These are phyloP conservation scores for Metarhizium brunneum DNA, from an alignment of 2,329 filamentous ascomycete genomes.

Conservation along the genomic window DNA sequence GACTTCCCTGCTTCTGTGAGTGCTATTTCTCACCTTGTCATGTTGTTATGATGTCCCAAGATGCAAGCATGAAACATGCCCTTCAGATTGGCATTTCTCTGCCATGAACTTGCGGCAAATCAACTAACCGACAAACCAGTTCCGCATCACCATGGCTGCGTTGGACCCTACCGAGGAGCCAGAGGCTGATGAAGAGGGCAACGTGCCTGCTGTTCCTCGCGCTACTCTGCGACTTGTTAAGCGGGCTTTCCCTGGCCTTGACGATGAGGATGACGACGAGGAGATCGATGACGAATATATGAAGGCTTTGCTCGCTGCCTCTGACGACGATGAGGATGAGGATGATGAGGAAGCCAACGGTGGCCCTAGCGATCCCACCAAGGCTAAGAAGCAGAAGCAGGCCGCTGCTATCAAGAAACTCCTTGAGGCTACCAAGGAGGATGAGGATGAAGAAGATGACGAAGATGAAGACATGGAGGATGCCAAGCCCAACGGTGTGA, in stretches of 20 bases:
- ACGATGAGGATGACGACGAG: constrained; percentile 45
- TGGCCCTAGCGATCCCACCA: constrained; percentile 83
- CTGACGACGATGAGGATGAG: constrained; percentile 43
- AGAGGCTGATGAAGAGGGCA: constrained; percentile 53
- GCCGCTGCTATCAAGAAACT: constrained; percentile 71
- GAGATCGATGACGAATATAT: constrained; percentile 61
- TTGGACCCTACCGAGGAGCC: constrained; percentile 79
- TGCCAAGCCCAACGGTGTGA: constrained; percentile 49
- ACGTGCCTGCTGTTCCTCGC: constrained; percentile 55
- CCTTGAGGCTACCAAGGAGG: constrained; percentile 54
- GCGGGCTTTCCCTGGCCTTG: constrained; percentile 49
- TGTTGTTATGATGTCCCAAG: neutral
- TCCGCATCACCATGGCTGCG: constrained; percentile 97
- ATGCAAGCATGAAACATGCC: neutral
- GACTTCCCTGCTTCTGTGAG: constrained; percentile 79
- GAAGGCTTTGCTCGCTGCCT: constrained; percentile 40
- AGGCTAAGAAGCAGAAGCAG: constrained; percentile 79
- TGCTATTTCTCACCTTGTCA: constrained; percentile 15
- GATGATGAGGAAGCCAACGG: constrained; percentile 67
- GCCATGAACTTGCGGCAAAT: neutral
- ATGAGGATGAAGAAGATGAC: constrained; percentile 54
- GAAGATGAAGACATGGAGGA: constrained; percentile 53
- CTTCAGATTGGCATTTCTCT: neutral
- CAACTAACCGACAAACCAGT: constrained; percentile 39
- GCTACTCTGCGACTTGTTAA: constrained; percentile 90